Evolutionary conservation across 345 rosid species (phyloP).

Genomic region (Sisymbrium altissimum): DNA sequence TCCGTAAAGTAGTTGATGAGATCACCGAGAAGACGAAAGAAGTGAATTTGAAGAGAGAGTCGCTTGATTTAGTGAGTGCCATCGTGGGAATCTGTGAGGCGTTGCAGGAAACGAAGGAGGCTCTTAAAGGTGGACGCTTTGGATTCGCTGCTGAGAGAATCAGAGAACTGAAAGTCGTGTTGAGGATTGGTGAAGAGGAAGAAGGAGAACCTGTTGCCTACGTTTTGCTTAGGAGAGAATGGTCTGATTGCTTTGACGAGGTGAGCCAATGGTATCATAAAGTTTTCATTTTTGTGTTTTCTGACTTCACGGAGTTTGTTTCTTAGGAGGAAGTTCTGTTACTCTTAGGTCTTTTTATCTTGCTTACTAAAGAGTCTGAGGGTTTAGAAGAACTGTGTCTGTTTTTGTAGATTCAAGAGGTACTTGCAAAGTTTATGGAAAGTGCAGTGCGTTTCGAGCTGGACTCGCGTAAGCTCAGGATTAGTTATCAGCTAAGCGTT

Average conservation of each 20-base stretch:
- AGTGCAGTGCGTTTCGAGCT: conserved; percentile 69
- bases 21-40: conserved; percentile 54
- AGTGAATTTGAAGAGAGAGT: conserved; percentile 55
- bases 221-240: conserved; percentile 63
- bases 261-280: conserved; percentile 39
- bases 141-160: conserved; percentile 75
- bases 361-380: not conserved
- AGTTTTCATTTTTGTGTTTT: not conserved
- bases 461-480: conserved; percentile 45
- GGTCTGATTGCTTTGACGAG: conserved; percentile 84
- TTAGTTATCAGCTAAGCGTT: conserved; percentile 47
- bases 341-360: not conserved
- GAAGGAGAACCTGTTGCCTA: conserved; percentile 72
- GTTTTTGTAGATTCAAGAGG: conserved; percentile 90
- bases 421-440: conserved; percentile 66
- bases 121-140: conserved; percentile 52
- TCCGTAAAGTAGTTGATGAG: conserved; percentile 54
- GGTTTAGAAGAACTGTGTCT: conserved; percentile 50
- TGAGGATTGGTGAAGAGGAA: conserved; percentile 67
- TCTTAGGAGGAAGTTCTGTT: not conserved
- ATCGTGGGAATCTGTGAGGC: conserved; percentile 66
- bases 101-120: conserved; percentile 57
- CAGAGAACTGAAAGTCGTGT: conserved; percentile 56
- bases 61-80: conserved; percentile 53
- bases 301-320: not conserved